A percentile compares a stretch with the other conserved stretches of the same genome.
Conservation (phyloP, 2,329 filamentous ascomycete species). For the Penicillium griseofulvum region DNA sequence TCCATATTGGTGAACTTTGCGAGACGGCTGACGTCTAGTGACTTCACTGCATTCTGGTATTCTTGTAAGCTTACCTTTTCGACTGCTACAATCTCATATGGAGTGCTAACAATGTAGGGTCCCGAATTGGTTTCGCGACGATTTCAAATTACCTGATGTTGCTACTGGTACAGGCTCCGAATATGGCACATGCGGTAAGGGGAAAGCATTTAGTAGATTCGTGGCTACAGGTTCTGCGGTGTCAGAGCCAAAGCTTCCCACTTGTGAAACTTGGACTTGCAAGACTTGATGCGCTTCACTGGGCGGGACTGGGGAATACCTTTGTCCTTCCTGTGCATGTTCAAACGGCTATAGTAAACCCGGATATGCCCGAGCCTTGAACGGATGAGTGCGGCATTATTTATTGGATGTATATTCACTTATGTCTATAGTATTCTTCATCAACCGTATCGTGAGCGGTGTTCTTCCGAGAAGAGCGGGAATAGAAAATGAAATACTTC, state of each 20-base stretch:
- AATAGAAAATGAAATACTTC: background rate
- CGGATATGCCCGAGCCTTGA: background rate
- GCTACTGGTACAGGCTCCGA: slow-evolving; percentile 33
- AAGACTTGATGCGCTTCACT: slow-evolving; percentile 32
- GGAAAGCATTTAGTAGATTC: slow-evolving; percentile 30
- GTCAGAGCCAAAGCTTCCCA: slow-evolving; percentile 30
- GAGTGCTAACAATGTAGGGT: slow-evolving; percentile 20
- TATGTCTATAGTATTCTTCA: background rate
- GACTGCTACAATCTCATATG: no score
- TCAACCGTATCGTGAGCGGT: background rate
- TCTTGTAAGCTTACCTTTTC: slow-evolving; percentile 25
- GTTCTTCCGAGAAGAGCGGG: background rate
- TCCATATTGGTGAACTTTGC: slow-evolving; percentile 32
- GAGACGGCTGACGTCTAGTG: slow-evolving; percentile 25
- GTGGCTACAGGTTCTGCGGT: slow-evolving; percentile 30
- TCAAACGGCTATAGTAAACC: slow-evolving; percentile 14
- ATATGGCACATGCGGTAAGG: slow-evolving; percentile 24
- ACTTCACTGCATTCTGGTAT: slow-evolving; percentile 34
- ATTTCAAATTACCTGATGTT: slow-evolving; percentile 36
- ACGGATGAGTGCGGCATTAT: background rate
- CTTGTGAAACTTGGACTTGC: slow-evolving; percentile 32
- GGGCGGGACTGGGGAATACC: slow-evolving; percentile 25
- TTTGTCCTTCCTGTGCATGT: slow-evolving; percentile 30
- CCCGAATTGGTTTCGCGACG: slow-evolving; percentile 34
- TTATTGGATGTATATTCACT: background rate